phyloP scores from a whole-genome alignment of 2,329 filamentous ascomycete species.

The Colletotrichum higginsianum region DNA sequence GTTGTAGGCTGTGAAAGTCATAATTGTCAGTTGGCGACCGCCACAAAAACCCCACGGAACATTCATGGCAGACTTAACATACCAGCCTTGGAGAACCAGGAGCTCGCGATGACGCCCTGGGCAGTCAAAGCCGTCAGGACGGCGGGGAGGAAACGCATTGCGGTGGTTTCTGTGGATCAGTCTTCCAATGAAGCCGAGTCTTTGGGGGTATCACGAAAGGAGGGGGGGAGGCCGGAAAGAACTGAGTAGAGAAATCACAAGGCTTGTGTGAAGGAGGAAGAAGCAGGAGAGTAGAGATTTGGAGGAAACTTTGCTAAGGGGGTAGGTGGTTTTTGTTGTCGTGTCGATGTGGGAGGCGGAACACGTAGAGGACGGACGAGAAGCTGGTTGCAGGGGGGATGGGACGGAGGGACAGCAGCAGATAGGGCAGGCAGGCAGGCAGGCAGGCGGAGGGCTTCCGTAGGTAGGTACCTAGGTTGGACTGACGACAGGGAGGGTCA shows the following conservation, averaged over 20 bases:
- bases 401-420: neutral
- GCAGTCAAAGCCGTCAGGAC: conserved; percentile 81
- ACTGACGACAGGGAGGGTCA: conserved; percentile 35
- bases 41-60: neutral
- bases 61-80: conserved; percentile 52
- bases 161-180: conserved; percentile 47
- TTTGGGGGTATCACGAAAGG: conserved; percentile 31
- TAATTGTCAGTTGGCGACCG: conserved; percentile 18
- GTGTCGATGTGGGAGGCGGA: conserved; percentile 36
- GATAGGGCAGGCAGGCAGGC: neutral
- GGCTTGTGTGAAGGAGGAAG: conserved; percentile 32
- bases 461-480: neutral
- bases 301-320: conserved; percentile 30
- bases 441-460: neutral
- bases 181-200: conserved; percentile 40
- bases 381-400: conserved; percentile 2
- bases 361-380: conserved; percentile 3
- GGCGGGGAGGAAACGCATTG: conserved; percentile 84
- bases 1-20: conserved; percentile 81
- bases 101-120: conserved; percentile 79
- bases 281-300: conserved; percentile 18
- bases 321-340: conserved; percentile 42
- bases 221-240: conserved; percentile 30
- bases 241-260: conserved; percentile 42
- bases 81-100: conserved; percentile 91